Conservation (phyloP, 2,329 filamentous ascomycete species). For the Fusarium keratoplasticum region DNA sequence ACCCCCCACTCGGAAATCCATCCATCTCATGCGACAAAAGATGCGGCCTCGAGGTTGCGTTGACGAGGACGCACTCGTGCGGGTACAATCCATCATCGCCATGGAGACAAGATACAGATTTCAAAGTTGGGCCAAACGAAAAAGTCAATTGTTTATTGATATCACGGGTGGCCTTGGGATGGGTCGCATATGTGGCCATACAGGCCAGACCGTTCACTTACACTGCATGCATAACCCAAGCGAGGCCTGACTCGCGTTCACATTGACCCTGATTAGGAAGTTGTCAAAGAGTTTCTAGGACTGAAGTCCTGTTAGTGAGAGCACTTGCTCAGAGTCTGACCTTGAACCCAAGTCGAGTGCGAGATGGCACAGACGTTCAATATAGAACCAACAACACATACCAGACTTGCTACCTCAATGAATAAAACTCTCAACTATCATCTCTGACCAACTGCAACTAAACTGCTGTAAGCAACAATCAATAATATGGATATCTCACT, state of each 20-base stretch:
- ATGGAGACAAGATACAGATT: conserved; percentile 7
- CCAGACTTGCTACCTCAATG: background rate
- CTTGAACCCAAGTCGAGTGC: background rate
- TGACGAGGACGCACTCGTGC: background rate
- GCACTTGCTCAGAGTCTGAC: background rate
- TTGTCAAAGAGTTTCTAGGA: background rate
- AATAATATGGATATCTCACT: conserved; percentile 43
- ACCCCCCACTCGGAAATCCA: background rate
- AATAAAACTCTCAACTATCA: background rate
- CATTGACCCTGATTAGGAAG: background rate
- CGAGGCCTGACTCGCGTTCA: background rate
- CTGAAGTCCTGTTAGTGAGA: background rate
- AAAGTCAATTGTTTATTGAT: conserved; percentile 11
- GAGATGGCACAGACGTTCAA: background rate
- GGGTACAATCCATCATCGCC: conserved; percentile 10
- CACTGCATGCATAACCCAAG: background rate
- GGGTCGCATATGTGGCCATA: conserved; percentile 20
- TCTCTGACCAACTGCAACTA: background rate
- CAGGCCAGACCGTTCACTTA: background rate
- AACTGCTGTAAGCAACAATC: conserved; percentile 15
- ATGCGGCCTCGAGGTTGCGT: background rate
- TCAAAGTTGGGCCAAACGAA: background rate
- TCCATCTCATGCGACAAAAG: background rate
- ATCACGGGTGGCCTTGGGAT: conserved; percentile 25
- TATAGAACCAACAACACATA: background rate